Conservation (phyloP, 1,139 yeast genomes). For the Zygoascus meyerae region DNA sequence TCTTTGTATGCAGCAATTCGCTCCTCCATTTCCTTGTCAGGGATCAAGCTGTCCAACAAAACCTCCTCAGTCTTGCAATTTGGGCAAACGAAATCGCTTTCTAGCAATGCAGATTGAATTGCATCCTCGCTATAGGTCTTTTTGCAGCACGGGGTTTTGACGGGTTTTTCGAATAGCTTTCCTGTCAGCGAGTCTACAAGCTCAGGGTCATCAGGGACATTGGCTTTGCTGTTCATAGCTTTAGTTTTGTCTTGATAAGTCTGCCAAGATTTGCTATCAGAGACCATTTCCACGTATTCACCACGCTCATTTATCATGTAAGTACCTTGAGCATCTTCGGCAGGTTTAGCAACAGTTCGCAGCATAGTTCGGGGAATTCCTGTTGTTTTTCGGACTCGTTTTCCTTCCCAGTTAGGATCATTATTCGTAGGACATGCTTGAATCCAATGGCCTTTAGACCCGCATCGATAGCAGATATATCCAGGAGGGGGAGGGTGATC, state of each 20-base stretch:
- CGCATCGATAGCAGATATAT: slow-evolving; percentile 93
- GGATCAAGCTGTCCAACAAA: slow-evolving; percentile 62
- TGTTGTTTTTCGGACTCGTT: slow-evolving; percentile 83
- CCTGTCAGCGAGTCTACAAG: slow-evolving; percentile 57
- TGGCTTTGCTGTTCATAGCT: slow-evolving; percentile 40
- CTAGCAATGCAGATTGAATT: slow-evolving; percentile 71
- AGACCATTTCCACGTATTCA: slow-evolving; percentile 88
- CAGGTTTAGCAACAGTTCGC: slow-evolving; percentile 69
- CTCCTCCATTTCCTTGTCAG: slow-evolving; percentile 53
- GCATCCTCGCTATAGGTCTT: slow-evolving; percentile 51
- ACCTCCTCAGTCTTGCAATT: slow-evolving; percentile 72
- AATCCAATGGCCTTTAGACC: slow-evolving; percentile 95
- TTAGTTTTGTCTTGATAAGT: slow-evolving; percentile 56
- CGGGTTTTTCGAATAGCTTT: slow-evolving; percentile 63
- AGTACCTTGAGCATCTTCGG: slow-evolving; percentile 54
- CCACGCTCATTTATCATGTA: slow-evolving; percentile 93
- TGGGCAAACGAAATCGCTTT: slow-evolving; percentile 87
- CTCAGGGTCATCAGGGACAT: slow-evolving; percentile 52
- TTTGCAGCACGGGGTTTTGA: slow-evolving; percentile 81
- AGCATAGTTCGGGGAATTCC: slow-evolving; percentile 95
- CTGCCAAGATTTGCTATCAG: slow-evolving; percentile 91
- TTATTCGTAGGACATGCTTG: slow-evolving; percentile 90
- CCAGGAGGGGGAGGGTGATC: slow-evolving; percentile 92
- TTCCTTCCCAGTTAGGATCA: slow-evolving; percentile 92
- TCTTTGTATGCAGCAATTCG: slow-evolving; percentile 50